Evolutionary conservation across 2,329 filamentous ascomycete species (phyloP).

Genomic region (Xylaria sp.): DNA sequence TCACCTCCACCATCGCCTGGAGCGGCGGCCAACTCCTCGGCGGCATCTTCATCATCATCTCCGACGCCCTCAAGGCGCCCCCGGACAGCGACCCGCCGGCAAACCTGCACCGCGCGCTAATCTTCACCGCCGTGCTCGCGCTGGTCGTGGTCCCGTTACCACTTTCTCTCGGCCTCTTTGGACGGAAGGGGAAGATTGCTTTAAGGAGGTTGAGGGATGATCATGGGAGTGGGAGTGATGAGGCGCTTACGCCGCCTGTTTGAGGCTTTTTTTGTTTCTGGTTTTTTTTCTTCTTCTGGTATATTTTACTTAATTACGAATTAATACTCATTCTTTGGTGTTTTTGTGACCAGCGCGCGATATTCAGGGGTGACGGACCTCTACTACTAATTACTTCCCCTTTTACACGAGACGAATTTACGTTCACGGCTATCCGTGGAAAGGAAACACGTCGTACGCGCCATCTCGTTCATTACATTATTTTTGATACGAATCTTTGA

Average conservation of each 20-base stretch:
- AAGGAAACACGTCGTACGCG: no score
- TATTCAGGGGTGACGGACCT: no score
- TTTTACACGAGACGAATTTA: no score
- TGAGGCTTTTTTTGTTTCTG: no score
- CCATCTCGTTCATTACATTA: no score
- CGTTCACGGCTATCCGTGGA: no score
- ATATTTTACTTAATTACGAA: no score
- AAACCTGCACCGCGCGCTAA: slow-evolving; percentile 69
- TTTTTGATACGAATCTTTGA: no score
- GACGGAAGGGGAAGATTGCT: slow-evolving; percentile 46
- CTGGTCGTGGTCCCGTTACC: slow-evolving; percentile 61
- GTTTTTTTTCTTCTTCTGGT: no score
- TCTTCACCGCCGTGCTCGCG: slow-evolving; percentile 73
- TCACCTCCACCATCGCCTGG: slow-evolving; percentile 82
- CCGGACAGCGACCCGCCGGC: slow-evolving; percentile 51
- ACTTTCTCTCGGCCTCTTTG: slow-evolving; percentile 65
- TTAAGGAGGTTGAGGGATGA: slow-evolving; percentile 49
- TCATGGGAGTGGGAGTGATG: slow-evolving; percentile 13
- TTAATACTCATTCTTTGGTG: no score
- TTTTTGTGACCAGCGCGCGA: no score
- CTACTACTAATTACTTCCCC: no score
- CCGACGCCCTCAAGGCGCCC: slow-evolving; percentile 64
- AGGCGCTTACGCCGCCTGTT: neutral
- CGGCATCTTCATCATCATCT: slow-evolving; percentile 75
- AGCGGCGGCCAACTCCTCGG: slow-evolving; percentile 79